Evolutionary conservation across 2,329 filamentous ascomycete species (phyloP), one percentile per base, ranked within the genome.

Genomic region (Cercospora beticola): DNA sequence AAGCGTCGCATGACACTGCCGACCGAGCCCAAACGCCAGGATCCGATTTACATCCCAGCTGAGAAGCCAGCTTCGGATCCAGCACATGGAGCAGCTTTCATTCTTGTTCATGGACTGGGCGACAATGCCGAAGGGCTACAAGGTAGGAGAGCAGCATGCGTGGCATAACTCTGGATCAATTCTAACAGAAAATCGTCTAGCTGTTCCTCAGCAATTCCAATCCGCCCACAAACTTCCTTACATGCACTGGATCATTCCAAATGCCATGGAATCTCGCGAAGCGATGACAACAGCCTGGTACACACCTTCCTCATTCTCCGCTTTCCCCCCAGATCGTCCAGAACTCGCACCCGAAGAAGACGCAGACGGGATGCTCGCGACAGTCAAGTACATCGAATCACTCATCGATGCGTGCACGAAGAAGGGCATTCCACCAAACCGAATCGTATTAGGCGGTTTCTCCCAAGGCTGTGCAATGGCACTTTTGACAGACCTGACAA

Each of bases 161-260:
- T 54, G 7, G 23, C 3, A 30, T 28, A 0, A 2, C 0, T 7
- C n/a, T 9, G 3, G 6, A 9, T 3, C 9, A 9, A 0, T n/a
- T n/a, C 49, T 28, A 9, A 54, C 23, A 54, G 4, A n/a, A 8
- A 2, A 28, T n/a, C 6, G 14, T n/a, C 21, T 28, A 76, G 76
- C 74, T 58, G 69, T 78, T 1, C 74, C 76, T 21, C 72, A 77
- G 26, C 76, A 78, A 66, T 85, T 86, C 71, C 83, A 84, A 68
- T 73, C 80, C 46, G 82, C 82, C 56, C 75, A 77, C 68, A 86
- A 85, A 74, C 78, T 86, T 5, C 79, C 82, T 0, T 79, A 84
- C 72, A 75, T 85, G 71, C 78, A 79, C 59, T 86, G 84, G 84
- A 76, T 85, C 49, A 79, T 86, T 30, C 84, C 85, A 14, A 85